Conservation (phyloP, 2,329 filamentous ascomycete genomes). For the Colletotrichum salicis region DNA sequence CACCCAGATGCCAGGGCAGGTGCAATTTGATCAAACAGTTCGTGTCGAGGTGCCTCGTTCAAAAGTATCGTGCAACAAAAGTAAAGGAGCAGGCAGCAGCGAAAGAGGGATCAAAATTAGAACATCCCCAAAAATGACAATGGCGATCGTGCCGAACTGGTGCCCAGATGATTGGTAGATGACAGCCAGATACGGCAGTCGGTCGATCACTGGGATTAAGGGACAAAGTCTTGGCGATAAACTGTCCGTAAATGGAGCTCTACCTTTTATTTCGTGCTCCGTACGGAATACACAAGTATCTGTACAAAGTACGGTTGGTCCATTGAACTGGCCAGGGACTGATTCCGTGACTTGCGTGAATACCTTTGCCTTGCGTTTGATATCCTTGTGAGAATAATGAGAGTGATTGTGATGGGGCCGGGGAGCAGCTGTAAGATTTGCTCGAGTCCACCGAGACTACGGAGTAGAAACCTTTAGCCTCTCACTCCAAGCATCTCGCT, state of each 20-base stretch:
- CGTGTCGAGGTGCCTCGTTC: background rate
- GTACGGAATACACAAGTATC: background rate
- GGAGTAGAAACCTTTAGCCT: background rate
- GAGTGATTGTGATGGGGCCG: background rate
- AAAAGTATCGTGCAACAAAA: background rate
- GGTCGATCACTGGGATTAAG: constrained; percentile 25
- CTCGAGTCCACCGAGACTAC: background rate
- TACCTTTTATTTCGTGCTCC: background rate
- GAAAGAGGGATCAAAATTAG: background rate
- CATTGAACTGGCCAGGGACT: too few species aligned
- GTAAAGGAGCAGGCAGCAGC: constrained; percentile 13
- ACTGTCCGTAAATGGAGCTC: background rate
- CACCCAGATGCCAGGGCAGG: background rate
- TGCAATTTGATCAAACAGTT: background rate
- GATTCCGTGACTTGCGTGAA: too few species aligned
- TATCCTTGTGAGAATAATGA: too few species aligned
- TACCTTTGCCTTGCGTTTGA: too few species aligned
- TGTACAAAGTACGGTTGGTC: background rate
- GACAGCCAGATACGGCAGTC: constrained; percentile 18
- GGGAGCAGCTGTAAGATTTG: background rate
- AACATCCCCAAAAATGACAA: background rate
- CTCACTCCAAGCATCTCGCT: background rate
- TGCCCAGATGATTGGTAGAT: constrained; percentile 6
- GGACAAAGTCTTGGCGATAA: constrained; percentile 21
- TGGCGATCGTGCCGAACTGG: background rate